These are phyloP conservation scores for Coemansia umbellata DNA, from an alignment of 192 early-diverging fungal species.

Conservation along the genomic window DNA sequence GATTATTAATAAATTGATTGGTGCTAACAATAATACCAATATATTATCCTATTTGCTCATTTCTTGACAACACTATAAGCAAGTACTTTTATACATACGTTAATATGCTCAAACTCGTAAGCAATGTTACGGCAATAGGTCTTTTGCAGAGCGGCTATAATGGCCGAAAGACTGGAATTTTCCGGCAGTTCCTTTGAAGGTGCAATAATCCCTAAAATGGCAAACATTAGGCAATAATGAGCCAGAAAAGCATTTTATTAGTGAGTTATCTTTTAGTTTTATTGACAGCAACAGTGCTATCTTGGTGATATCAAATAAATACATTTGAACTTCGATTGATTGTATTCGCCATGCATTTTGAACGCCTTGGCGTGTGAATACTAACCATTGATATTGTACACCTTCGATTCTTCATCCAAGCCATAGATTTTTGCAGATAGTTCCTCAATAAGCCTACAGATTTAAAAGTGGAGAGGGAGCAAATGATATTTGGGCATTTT, in stretches of 20 bases:
- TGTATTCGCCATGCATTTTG: conserved; percentile 3
- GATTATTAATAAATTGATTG: no score
- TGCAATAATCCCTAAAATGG: conserved; percentile 28
- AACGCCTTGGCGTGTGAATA: not conserved
- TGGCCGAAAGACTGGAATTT: conserved; percentile 21
- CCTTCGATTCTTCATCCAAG: conserved; percentile 59
- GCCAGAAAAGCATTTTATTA: no score
- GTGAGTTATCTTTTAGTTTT: not conserved
- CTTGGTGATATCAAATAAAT: not conserved
- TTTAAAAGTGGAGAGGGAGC: not conserved
- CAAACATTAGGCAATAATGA: no score
- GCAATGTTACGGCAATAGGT: conserved; percentile 78
- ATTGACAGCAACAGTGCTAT: no score
- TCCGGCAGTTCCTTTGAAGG: conserved; percentile 8
- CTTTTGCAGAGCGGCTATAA: conserved; percentile 51
- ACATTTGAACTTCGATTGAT: not conserved
- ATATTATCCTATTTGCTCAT: no score
- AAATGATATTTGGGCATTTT: not conserved
- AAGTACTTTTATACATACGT: conserved; percentile 39
- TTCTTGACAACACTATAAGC: no score
- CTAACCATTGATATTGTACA: conserved; percentile 34
- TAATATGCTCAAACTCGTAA: conserved; percentile 91
- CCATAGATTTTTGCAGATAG: conserved; percentile 65
- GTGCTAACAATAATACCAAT: no score
- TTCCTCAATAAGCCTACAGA: conserved; percentile 44